phyloP scores from a whole-genome alignment of 257 asterid genomes.

The Nicotiana paniculata region DNA sequence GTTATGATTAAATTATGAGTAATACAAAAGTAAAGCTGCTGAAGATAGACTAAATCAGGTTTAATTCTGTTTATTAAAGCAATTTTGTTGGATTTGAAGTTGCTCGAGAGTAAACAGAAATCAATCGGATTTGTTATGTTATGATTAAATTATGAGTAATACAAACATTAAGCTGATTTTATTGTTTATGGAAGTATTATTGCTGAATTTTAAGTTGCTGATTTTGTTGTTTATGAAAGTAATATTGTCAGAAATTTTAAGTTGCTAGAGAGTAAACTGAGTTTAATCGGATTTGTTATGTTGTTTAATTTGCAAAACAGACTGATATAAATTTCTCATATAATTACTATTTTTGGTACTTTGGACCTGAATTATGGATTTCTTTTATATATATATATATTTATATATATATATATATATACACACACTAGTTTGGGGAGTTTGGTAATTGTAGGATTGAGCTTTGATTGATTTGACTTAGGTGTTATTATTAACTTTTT shows the following conservation, averaged over 20 bases:
- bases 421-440: background rate
- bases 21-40: constrained; percentile 49
- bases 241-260: too few species aligned
- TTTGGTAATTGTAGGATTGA: background rate
- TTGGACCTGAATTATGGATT: background rate
- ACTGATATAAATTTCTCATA: background rate
- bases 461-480: background rate
- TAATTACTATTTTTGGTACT: background rate
- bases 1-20: background rate
- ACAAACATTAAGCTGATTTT: background rate
- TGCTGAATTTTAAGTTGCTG: background rate
- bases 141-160: background rate
- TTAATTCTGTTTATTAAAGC: background rate
- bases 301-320: background rate
- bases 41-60: constrained; percentile 84
- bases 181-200: too few species aligned
- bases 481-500: background rate
- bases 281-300: background rate
- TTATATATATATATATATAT: too few species aligned
- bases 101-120: background rate
- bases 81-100: background rate
- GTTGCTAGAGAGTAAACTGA: background rate
- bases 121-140: background rate
- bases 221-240: too few species aligned
- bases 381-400: too few species aligned